A percentile compares a stretch with the other conserved stretches of the same genome.
These are phyloP conservation scores for Mycena chlorophos DNA, from an alignment of 768 basidiomycete genomes.

Conservation along the genomic window DNA sequence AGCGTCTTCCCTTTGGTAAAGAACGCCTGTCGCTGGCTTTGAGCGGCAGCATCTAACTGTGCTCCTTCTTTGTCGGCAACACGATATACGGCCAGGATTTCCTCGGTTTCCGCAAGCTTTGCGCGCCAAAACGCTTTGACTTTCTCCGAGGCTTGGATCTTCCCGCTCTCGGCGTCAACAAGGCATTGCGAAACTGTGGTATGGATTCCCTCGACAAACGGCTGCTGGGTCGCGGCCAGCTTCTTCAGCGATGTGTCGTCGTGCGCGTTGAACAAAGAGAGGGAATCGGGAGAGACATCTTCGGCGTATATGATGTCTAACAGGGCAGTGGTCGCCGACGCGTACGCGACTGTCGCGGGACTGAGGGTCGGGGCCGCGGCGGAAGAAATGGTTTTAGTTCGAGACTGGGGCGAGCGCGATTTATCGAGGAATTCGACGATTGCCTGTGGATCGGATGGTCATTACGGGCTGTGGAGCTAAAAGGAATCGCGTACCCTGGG, in stretches of 20 bases:
- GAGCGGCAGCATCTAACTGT: slow-evolving; percentile 42
- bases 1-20: slow-evolving; percentile 48
- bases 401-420: slow-evolving; percentile 69
- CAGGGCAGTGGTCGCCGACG: slow-evolving; percentile 51
- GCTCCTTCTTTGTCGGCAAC: slow-evolving; percentile 41
- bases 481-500: slow-evolving; percentile 51
- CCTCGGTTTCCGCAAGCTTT: slow-evolving; percentile 47
- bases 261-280: slow-evolving; percentile 61
- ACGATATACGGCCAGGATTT: slow-evolving; percentile 46
- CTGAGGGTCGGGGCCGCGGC: slow-evolving; percentile 76
- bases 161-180: slow-evolving; percentile 48
- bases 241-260: slow-evolving; percentile 50
- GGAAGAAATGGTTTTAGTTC: slow-evolving; percentile 65
- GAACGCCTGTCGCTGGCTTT: slow-evolving; percentile 47
- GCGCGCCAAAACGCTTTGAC: slow-evolving; percentile 62
- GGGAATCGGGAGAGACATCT: slow-evolving; percentile 59
- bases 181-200: slow-evolving; percentile 52
- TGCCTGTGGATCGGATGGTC: slow-evolving; percentile 40
- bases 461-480: background rate
- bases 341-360: slow-evolving; percentile 79
- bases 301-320: slow-evolving; percentile 63
- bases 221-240: slow-evolving; percentile 45
- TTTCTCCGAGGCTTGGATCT: slow-evolving; percentile 58
- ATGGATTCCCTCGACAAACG: slow-evolving; percentile 47
- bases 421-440: slow-evolving; percentile 83